phyloP scores from a whole-genome alignment of 2,329 filamentous ascomycete genomes.

The Sporothrix sp. region DNA sequence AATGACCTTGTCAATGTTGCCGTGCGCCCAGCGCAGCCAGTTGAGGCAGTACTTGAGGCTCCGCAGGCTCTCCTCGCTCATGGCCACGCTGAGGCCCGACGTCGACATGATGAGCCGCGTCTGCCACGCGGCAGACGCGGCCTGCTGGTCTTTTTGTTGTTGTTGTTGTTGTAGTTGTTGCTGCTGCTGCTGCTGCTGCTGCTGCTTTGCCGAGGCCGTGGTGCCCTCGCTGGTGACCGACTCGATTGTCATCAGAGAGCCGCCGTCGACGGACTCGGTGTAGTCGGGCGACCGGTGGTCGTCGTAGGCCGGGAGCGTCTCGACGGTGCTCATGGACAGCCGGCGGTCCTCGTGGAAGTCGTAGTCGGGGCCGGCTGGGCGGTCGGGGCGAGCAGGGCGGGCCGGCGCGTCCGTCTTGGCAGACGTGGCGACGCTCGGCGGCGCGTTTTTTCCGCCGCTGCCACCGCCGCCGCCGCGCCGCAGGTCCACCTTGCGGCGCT shows the following conservation, averaged over 20 bases:
- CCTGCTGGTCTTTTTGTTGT: slow-evolving; percentile 9
- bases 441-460: neutral
- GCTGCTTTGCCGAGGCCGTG: slow-evolving; percentile 7
- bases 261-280: slow-evolving; percentile 40
- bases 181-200: slow-evolving; percentile 9
- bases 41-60: slow-evolving; percentile 77
- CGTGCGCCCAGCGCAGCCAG: slow-evolving; percentile 73
- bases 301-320: slow-evolving; percentile 76
- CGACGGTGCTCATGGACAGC: slow-evolving; percentile 57
- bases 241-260: slow-evolving; percentile 22
- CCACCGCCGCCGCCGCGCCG: neutral
- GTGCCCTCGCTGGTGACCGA: neutral
- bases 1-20: slow-evolving; percentile 67
- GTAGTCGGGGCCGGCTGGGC: slow-evolving; percentile 17
- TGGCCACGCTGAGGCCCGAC: slow-evolving; percentile 79
- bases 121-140: slow-evolving; percentile 46
- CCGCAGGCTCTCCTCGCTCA: slow-evolving; percentile 78
- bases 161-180: slow-evolving; percentile 7
- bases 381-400: too few relatives aligned
- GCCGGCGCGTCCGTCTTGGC: neutral
- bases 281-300: slow-evolving; percentile 67
- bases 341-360: slow-evolving; percentile 36
- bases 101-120: slow-evolving; percentile 82
- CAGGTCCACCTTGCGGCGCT: slow-evolving; percentile 47
- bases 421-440: too few relatives aligned